Conservation (phyloP, 305 asterid genomes). For the Rubia peregrina region DNA sequence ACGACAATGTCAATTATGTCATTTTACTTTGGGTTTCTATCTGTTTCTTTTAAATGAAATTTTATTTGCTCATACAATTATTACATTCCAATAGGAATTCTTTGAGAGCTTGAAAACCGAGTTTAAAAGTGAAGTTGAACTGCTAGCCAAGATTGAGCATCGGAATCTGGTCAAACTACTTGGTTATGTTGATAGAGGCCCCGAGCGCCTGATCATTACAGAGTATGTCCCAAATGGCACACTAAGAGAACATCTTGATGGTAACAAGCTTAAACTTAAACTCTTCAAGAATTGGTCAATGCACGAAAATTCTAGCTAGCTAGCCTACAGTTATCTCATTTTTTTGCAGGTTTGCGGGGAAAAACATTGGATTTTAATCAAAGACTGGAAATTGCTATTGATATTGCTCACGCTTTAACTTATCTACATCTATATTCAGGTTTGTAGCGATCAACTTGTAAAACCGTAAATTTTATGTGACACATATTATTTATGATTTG, state of each 20-base stretch:
- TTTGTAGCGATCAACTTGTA: constrained; percentile 10
- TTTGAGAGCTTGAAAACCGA: constrained; percentile 55
- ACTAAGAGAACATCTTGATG: constrained; percentile 94
- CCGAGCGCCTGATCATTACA: constrained; percentile 83
- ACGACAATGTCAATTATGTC: not conserved
- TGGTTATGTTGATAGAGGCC: constrained; percentile 82
- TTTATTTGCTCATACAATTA: constrained; percentile 9
- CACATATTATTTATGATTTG: not conserved
- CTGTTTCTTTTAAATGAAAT: not conserved
- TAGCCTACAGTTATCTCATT: constrained; percentile 19
- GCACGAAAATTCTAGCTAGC: constrained; percentile 2
- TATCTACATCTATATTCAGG: constrained; percentile 94
- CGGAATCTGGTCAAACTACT: constrained; percentile 92
- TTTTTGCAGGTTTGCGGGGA: constrained; percentile 56
- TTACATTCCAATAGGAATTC: constrained; percentile 42
- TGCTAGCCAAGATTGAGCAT: constrained; percentile 91
- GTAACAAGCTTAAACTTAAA: constrained; percentile 34
- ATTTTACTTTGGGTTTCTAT: not conserved
- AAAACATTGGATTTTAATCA: constrained; percentile 82
- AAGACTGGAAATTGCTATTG: constrained; percentile 85
- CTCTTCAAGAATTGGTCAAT: constrained; percentile 15
- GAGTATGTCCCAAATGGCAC: constrained; percentile 94
- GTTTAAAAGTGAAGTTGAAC: constrained; percentile 87
- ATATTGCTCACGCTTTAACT: constrained; percentile 87
- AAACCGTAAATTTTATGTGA: not conserved